Evolutionary conservation across 1,284 basidiomycete species (phyloP), one percentile per base, ranked within the genome.

Genomic region (Mycena citricolor): DNA sequence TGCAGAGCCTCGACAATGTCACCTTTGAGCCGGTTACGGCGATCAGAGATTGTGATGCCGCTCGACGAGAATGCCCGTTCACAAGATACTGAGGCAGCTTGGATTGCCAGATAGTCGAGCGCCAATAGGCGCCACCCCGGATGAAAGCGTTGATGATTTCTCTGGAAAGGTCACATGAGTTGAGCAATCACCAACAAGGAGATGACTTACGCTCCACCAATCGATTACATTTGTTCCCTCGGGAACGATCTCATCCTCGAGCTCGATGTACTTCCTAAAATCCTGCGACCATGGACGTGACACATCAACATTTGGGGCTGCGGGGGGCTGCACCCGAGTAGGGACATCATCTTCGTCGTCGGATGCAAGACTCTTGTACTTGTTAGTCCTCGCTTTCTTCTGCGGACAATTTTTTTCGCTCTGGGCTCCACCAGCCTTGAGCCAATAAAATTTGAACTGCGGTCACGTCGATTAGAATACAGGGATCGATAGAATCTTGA

Each of bases 1-100:
- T 53, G 47, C n/a, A 53, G 37, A 8, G 52, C 51, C 36, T 56
- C 51, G 16, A 56, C 46, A 17, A 56, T 33, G 26, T 53, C 55
- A 14, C 44, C 44, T 32, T 51, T 52, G 2, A 56, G 47, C 2
- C 47, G 34, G 32, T 54, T 52, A 19, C 44, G 44, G 4, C 37
- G 42, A 19, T 52, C 52, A 13, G 31, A 33, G 10, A 56, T 47
- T 2, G 54, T 56, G 3, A 52, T 47, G 16, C 53, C 46, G 4
- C 46, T 48, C 10, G 39, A 28, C 4, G 47, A 56, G 31, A 52
- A 45, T 19, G 42, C 34, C 3, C 42, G 34, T 26, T 39, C 42
- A 11, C 2, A 20, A 8, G 41, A 43, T 5, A 43, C 41, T 10
- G 40, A 17, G 4, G 32, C 4, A 3, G 41, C 41, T 23, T 28